A percentile compares a stretch with the other conserved stretches of the same genome.
Conservation (phyloP, 1,139 yeast genomes). For the Suhomyces bokatorum region DNA sequence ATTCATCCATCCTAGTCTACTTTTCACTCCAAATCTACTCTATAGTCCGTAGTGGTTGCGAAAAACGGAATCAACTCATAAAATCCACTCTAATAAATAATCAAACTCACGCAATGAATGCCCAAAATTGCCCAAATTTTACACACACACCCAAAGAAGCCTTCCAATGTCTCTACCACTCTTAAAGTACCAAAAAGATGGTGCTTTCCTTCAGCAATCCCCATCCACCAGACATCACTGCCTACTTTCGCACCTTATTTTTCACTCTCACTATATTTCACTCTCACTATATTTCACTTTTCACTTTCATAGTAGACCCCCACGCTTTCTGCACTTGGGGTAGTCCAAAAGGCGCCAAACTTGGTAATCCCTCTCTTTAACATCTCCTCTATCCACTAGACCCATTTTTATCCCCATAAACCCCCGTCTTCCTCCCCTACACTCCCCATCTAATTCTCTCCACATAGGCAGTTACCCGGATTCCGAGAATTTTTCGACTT, state of each 20-base stretch:
- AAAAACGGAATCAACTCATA: too few relatives aligned
- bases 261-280: neutral
- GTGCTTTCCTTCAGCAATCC: neutral
- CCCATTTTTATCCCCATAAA: neutral
- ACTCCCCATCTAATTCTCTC: neutral
- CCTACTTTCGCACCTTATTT: neutral
- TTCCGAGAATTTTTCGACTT: slow-evolving; percentile 9
- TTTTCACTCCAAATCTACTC: too few relatives aligned
- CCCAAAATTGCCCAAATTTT: too few relatives aligned
- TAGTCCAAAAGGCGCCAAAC: too few relatives aligned
- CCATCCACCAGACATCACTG: neutral
- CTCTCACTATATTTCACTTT: neutral
- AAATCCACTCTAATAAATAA: too few relatives aligned
- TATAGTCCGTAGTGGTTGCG: too few relatives aligned
- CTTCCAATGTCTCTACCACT: neutral
- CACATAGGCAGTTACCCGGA: slow-evolving; percentile 10
- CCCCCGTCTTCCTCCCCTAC: neutral
- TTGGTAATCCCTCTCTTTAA: neutral
- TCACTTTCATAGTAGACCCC: neutral
- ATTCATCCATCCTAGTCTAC: too few relatives aligned
- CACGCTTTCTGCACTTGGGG: neutral
- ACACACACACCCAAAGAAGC: too few relatives aligned
- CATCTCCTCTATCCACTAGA: neutral
- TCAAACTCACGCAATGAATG: too few relatives aligned
- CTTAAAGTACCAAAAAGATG: neutral